Conservation (phyloP, 2,329 filamentous ascomycete genomes). For the Paecilomyces sp. region DNA sequence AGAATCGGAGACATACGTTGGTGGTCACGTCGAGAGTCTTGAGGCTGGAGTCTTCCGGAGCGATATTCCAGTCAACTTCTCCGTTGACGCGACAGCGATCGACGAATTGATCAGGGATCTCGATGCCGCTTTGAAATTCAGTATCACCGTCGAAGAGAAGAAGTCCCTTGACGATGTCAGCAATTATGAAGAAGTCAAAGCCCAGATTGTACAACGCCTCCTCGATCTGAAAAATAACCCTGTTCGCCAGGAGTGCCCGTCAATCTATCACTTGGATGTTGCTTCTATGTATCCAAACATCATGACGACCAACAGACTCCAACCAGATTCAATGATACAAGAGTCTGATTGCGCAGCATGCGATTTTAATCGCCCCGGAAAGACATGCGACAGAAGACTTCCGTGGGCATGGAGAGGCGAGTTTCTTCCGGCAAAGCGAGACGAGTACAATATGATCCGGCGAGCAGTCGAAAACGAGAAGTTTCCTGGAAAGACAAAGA, state of each 20-base stretch:
- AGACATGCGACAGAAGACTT: slow-evolving; percentile 88
- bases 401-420: slow-evolving; percentile 99
- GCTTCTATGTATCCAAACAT: slow-evolving; percentile 99
- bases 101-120: slow-evolving; percentile 83
- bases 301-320: slow-evolving; percentile 97
- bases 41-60: slow-evolving; percentile 95
- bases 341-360: slow-evolving; percentile 95
- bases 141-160: slow-evolving; percentile 75
- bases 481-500: slow-evolving; percentile 74
- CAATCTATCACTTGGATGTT: slow-evolving; percentile 97
- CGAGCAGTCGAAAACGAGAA: slow-evolving; percentile 84
- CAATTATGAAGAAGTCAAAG: slow-evolving; percentile 79
- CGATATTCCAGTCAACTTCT: slow-evolving; percentile 92
- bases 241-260: slow-evolving; percentile 73
- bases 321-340: slow-evolving; percentile 97
- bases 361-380: slow-evolving; percentile 95
- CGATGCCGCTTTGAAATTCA: slow-evolving; percentile 83
- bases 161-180: slow-evolving; percentile 71
- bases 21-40: slow-evolving; percentile 97
- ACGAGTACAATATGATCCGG: slow-evolving; percentile 99
- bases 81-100: slow-evolving; percentile 78
- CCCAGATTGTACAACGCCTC: slow-evolving; percentile 68
- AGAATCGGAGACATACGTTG: slow-evolving; percentile 96
- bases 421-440: slow-evolving; percentile 88
- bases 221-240: slow-evolving; percentile 71